Evolutionary conservation across 2,329 filamentous ascomycete species (phyloP), one percentile per base, ranked within the genome.

Genomic region (Colletotrichum musae): DNA sequence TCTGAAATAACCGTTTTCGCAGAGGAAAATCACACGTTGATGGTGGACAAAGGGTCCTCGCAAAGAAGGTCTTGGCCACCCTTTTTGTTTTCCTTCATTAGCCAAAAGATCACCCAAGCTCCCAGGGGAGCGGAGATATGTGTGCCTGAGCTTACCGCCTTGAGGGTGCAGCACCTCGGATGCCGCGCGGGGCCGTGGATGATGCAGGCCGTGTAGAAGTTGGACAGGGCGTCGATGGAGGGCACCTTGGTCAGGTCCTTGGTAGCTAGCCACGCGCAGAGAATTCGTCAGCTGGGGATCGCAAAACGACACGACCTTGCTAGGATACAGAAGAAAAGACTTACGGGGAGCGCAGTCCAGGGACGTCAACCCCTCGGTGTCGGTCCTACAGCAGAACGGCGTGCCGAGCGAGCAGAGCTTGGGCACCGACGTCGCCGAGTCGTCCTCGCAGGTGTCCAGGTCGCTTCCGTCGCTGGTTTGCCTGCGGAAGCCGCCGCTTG

Each of bases 101-200:
- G 47, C 18, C 9, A 53, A 53, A 53, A 53, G 32, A 36, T 36
- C 32, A 28, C 2, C 6, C 4, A 13, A 4, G 10, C 26, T 12
- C 12, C 41, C 18, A 16, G 1, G 0, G 13, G 5, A 26, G 2
- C 21, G 12, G 15, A 36, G 7, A 36, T 7, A 7, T 6, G 32
- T 2, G 32, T 10, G 32, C 2, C 32, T 12, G 15, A 4, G n/a
- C 66, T 50, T 50, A 69, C 66, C 16, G 32, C 15, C 13, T 41
- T 57, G 7, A 69, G 13, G 5, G 50, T n/a, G 24, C 66, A 65
- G 7, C 61, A 69, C 36, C 43, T 59, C 2, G 54, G 28, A 21
- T 24, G 26, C 12, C 57, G 45, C 2, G 28, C 41, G 12, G 15
- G 12, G 2, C 50, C 61, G 7, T 32, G 43, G 15, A 43, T 18